phyloP scores from a whole-genome alignment of 805 yeast species.

The Candida multigemmis region DNA sequence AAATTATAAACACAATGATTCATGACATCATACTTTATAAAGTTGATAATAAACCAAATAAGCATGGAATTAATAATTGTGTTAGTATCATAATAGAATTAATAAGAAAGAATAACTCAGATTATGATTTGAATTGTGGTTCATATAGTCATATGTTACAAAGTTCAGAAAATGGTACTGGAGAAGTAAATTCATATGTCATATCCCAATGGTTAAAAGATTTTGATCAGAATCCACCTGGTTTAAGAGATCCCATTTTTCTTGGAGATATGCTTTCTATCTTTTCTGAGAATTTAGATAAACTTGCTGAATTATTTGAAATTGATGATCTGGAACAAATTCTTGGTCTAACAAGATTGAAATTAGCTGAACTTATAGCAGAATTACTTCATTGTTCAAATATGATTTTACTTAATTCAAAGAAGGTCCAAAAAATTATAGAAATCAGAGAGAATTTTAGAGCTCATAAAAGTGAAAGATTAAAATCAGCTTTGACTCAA shows the following conservation, averaged over 20 bases:
- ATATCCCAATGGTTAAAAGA: constrained; percentile 38
- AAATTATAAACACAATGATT: constrained; percentile 58
- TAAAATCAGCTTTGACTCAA: constrained; percentile 32
- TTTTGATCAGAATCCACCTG: constrained; percentile 83
- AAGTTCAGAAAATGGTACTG: constrained; percentile 16
- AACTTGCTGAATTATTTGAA: constrained; percentile 55
- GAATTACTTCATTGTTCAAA: constrained; percentile 96
- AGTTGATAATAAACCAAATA: constrained; percentile 35
- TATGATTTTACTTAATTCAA: constrained; percentile 83
- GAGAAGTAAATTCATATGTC: constrained; percentile 30
- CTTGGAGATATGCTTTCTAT: constrained; percentile 76
- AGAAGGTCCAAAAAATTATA: constrained; percentile 59
- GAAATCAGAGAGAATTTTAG: constrained; percentile 63
- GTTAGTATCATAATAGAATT: constrained; percentile 93
- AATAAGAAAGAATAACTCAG: constrained; percentile 91
- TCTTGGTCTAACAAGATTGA: constrained; percentile 85
- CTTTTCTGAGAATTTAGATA: constrained; percentile 66
- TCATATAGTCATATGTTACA: constrained; percentile 55
- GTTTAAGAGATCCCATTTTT: constrained; percentile 86
- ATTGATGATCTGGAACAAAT: constrained; percentile 34
- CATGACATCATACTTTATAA: constrained; percentile 54
- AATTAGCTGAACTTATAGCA: constrained; percentile 85
- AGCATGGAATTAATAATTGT: constrained; percentile 85
- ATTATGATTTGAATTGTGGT: constrained; percentile 86
- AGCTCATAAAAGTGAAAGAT: constrained; percentile 26